Evolutionary conservation across 129 eudicot genomes (phyloP), one percentile per base, ranked within the genome.

Genomic region (Pseudognaphalium luteoalbum): DNA sequence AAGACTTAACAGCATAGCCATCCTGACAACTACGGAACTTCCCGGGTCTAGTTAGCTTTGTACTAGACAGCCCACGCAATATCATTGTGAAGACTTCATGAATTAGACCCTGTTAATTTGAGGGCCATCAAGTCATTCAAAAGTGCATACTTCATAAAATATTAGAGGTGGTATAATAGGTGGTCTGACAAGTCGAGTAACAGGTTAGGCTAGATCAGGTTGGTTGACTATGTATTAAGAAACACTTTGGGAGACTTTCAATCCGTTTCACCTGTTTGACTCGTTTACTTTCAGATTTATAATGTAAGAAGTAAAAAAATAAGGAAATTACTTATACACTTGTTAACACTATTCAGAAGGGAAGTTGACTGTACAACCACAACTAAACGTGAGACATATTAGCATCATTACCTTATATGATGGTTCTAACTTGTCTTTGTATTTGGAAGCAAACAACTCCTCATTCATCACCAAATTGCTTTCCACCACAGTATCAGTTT

Each of bases 1-100:
- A 93, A 6, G 97, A 93, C 87, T 93, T 93, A 20, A 93, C 98
- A 72, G 97, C 97, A 82, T 90, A 90, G 56, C 98, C 98, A 76
- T 88, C 89, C 71, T 85, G 97, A 82, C 87, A 76, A 71, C 98
- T 93, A 62, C 97, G 96, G 83, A 93, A 93, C 80, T 84, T 86
- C 56, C 98, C 98, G 17, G 97, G 97, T 81, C 92, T 87, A 11
- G 98, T 91, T 65, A 88, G 79, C 86, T 93, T 93, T 71, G 97
- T 86, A 75, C 98, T 79, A 82, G 98, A 90, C 72, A 93, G 80
- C n/a, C 96, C 97, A 51, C 96, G 90, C 77, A 93, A 83, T 74
- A 91, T 84, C 81, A 82, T 74, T 20, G 90, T 87, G 82, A 90
- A 93, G 28, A 93, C 89, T 75, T 93, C 98, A 79, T 90, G 98